phyloP scores from a whole-genome alignment of 352 stramenopile species.

The Phytophthora sp. region DNA sequence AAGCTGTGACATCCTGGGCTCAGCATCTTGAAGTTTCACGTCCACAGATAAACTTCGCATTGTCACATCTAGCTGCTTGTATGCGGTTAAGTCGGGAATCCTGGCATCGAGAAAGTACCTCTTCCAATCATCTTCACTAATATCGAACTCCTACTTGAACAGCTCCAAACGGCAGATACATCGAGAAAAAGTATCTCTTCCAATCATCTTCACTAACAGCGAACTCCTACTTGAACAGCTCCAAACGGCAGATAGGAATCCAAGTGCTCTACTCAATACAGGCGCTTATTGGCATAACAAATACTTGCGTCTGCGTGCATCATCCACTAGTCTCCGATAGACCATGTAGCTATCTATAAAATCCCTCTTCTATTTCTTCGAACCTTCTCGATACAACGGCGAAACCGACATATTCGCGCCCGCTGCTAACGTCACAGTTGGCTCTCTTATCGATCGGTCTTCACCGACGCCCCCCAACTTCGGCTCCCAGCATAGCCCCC shows the following conservation, averaged over 20 bases:
- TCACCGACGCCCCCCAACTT: not conserved
- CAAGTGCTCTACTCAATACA: conserved; percentile 16
- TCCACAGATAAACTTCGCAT: conserved; percentile 2
- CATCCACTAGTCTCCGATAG: conserved; percentile 9
- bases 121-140: conserved; percentile 17
- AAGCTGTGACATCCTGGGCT: conserved; percentile 3
- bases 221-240: conserved; percentile 16
- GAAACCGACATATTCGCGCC: conserved; percentile 12
- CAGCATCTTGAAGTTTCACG: conserved; percentile 7
- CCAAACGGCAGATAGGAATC: conserved; percentile 19
- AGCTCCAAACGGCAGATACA: conserved; percentile 21
- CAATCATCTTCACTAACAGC: conserved; percentile 15
- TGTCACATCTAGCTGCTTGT: conserved; percentile 7
- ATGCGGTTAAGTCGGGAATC: conserved; percentile 7
- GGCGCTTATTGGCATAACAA: conserved; percentile 19
- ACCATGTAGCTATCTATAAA: conserved; percentile 24
- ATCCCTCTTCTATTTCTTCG: conserved; percentile 7
- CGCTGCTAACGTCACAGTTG: conserved; percentile 15
- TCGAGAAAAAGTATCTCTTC: no score
- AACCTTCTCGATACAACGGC: conserved; percentile 13
- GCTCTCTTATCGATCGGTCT: not conserved
- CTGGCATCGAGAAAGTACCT: conserved; percentile 9
- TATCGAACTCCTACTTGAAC: conserved; percentile 12
- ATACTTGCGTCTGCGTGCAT: conserved; percentile 9
- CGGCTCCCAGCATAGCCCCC: not conserved